Evolutionary conservation across 495 filamentous ascomycete genomes (phyloP), one percentile per base, ranked within the genome.

Genomic region (Neurospora pannonica): DNA sequence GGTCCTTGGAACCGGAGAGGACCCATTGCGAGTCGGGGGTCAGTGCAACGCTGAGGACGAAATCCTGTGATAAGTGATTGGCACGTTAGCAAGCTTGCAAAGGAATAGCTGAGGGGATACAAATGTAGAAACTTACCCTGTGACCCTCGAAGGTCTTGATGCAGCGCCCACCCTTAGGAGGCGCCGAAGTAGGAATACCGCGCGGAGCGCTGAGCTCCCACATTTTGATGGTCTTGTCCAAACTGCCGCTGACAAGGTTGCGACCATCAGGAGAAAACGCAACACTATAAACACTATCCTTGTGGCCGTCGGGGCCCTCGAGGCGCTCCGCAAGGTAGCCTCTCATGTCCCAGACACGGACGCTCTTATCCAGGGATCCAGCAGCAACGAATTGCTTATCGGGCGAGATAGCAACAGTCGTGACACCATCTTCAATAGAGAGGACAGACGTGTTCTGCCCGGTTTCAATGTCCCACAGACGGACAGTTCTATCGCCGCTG

Each of bases 191-290:
- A 48, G 87, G 84, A 72, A 90, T 86, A 70, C 89, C 89, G 73
- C 92, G 87, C 70, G 92, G 89, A 38, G 91, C 88, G 37, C 87
- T 88, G 48, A 97, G 86, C 82, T 97, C 94, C 94, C 94, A 97
- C 87, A 96, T 92, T 87, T 97, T 97, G 85, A 97, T 97, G 4
- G 94, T 96, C 87, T 95, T 95, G 81, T 97, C 94, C 76, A 97
- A 85, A 88, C 92, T 94, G 73, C 94, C 94, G 79, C 92, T 94
- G 79, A 97, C 93, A 71, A 97, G 89, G 76, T 95, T 93, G 73
- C 92, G 91, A 70, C 93, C 93, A 76, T 94, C 94, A 36, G 94
- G 94, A 37, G 94, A 93, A 80, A 97, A 97, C 4, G 94, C 94
- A 70, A 97, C 94, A 48, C 91, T 93, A 79, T 97, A 97, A n/a